These are phyloP conservation scores for Calonectria pseudoturangicola DNA, from an alignment of 2,329 filamentous ascomycete genomes.

Conservation along the genomic window DNA sequence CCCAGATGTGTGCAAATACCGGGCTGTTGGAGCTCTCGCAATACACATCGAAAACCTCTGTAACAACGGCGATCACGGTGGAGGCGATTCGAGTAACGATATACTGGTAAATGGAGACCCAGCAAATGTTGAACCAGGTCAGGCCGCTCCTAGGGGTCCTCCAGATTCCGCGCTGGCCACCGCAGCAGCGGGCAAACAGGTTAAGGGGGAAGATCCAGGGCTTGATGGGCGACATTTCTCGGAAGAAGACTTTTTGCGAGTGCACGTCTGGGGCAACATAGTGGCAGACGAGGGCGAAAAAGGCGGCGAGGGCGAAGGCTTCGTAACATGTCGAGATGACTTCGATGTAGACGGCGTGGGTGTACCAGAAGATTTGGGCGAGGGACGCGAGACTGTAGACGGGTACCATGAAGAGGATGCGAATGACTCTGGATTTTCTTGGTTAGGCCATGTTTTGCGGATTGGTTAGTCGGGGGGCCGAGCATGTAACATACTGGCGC, in stretches of 20 bases:
- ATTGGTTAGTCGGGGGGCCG: background rate
- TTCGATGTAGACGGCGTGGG: conserved; percentile 86
- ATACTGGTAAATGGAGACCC: conserved; percentile 90
- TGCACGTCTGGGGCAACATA: conserved; percentile 87
- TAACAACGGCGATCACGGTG: conserved; percentile 85
- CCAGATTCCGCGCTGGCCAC: conserved; percentile 81
- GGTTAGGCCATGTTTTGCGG: conserved; percentile 9
- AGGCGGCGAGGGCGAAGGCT: conserved; percentile 90
- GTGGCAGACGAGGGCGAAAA: conserved; percentile 88
- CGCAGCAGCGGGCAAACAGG: conserved; percentile 82
- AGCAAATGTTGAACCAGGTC: conserved; percentile 93
- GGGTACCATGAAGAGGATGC: conserved; percentile 91
- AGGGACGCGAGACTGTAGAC: conserved; percentile 86
- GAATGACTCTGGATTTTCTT: conserved; percentile 78
- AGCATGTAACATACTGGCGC: conserved; percentile 67
- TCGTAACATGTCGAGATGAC: conserved; percentile 91
- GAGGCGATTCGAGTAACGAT: conserved; percentile 87
- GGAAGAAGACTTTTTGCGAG: conserved; percentile 88
- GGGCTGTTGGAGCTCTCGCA: conserved; percentile 87
- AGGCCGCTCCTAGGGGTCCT: conserved; percentile 86
- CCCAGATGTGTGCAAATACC: conserved; percentile 90
- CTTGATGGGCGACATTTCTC: conserved; percentile 77
- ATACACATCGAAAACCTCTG: conserved; percentile 81
- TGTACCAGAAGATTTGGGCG: conserved; percentile 84
- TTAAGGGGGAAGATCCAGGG: conserved; percentile 85